Evolutionary conservation across 176 grass and related monocot genomes (phyloP).

Genomic region (Panicum miliaceum): DNA sequence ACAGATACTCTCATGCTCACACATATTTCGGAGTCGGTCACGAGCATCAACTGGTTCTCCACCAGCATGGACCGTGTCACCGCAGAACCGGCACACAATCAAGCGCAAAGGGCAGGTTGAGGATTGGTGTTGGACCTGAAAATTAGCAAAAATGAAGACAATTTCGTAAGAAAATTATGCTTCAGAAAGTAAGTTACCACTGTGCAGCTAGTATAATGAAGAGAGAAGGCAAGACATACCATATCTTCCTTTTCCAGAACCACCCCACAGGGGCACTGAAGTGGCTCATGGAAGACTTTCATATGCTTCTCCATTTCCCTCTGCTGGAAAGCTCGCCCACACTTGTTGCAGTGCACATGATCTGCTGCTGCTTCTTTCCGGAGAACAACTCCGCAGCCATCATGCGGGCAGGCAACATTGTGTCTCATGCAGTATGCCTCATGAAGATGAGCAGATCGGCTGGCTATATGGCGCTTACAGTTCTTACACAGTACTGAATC

Average conservation of each 20-base stretch:
- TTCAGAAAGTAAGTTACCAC: background rate
- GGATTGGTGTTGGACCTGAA: slow-evolving; percentile 83
- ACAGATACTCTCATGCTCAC: slow-evolving; percentile 90
- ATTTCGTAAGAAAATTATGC: slow-evolving; percentile 4
- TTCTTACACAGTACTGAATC: slow-evolving; percentile 83
- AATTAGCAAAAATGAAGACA: slow-evolving; percentile 16
- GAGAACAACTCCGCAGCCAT: slow-evolving; percentile 84
- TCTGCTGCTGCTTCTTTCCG: slow-evolving; percentile 73
- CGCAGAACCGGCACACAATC: slow-evolving; percentile 88
- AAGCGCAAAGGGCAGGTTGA: slow-evolving; percentile 68
- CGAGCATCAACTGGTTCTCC: slow-evolving; percentile 59
- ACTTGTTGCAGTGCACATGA: slow-evolving; percentile 88
- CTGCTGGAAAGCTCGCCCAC: slow-evolving; percentile 76
- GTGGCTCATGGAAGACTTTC: slow-evolving; percentile 95
- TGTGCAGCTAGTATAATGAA: background rate
- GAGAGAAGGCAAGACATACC: slow-evolving; percentile 50
- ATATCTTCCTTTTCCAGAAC: slow-evolving; percentile 94
- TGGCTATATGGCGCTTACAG: slow-evolving; percentile 76
- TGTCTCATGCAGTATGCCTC: slow-evolving; percentile 95
- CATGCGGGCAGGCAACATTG: slow-evolving; percentile 74
- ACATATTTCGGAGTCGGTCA: slow-evolving; percentile 72
- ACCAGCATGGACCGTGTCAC: slow-evolving; percentile 87
- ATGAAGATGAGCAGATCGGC: slow-evolving; percentile 66
- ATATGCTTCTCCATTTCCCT: slow-evolving; percentile 94
- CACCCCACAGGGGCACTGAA: slow-evolving; percentile 74